Evolutionary conservation across 176 grass and related monocot genomes (phyloP), one percentile per base, ranked within the genome.

Genomic region (Juncus inflexus): DNA sequence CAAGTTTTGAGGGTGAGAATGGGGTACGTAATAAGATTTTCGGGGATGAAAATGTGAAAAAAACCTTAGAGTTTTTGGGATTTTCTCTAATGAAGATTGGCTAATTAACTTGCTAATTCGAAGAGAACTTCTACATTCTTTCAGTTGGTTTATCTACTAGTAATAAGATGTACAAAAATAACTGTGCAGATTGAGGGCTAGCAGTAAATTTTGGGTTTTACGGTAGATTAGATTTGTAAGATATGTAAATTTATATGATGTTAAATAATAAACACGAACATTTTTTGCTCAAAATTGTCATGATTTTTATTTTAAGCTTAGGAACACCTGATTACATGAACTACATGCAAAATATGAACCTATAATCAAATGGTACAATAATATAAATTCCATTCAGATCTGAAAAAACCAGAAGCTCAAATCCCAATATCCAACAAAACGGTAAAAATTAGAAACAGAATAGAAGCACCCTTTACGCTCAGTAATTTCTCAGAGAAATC

Each of bases 401-500:
- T 47, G 43, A 47, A 2, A 47, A 47, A 47, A 47, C 43, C 43
- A 10, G 51, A 59, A 47, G 67, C 67, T 45, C 67, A 71, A 71
- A 71, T 71, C 67, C 67, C 67, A 4, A 71, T 42, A 71, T 7
- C 9, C 43, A 47, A 47, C 9, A 6, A 47, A 47, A 47, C 43
- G 55, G 54, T 42, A 58, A 42, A 36, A 14, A 71, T 42, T 59
- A 43, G 57, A 42, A 41, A 6, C 42, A 59, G 41, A 71, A 67
- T 58, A 45, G 67, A 71, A 59, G 38, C 50, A 69, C 52, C 12
- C 52, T 69, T 38, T 35, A 15, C 12, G 28, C 40, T 39, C 67
- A 59, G 67, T 71, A 71, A 71, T n/a, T 71, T 70, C 28, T 57
- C 67, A 71, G 67, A 55, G 42, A 59, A 28, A 28, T 36, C 45